Base-by-base conservation (phyloP, 768 basidiomycete species). In the Lanmaoa pseudosensibilis region DNA sequence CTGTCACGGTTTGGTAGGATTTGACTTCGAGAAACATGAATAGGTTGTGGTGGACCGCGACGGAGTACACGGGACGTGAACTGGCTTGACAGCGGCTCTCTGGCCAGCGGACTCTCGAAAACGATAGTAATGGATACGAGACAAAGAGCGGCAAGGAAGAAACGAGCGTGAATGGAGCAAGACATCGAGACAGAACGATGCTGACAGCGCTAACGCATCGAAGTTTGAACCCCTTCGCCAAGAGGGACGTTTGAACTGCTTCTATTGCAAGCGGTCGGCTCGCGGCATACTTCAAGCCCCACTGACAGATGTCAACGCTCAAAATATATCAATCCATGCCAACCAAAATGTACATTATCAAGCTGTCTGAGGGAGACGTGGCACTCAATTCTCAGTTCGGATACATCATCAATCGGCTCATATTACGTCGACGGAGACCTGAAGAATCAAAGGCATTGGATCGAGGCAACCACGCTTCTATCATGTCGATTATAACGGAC, bases 121-220 rank as follows among this genome's bases (percentile, higher is more conserved):
- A 53, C 21, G 41, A 63, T 13, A 12, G 38, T 3, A 2, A 55
- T n/a, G 2, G 25, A 63, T 21, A 59, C 16, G 50, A 63, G 39
- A 33, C 52, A 64, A 57, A 64, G 62, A 64, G 57, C 62, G 61
- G 57, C 62, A 12, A 56, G 46, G 32, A 56, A 48, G 16, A 47
- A 43, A 48, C 54, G 60, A 50, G 51, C 34, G 49, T 57, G 45
- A 13, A 32, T 25, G 6, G 47, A 45, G 46, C 46, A 39, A 38
- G 49, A 58, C 59, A 63, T 62, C 5, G 25, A 11, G 10, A 11
- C 18, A 27, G 44, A n/a, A 45, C 43, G 23, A 16, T 4, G 13
- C 21, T 16, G 41, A 43, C 21, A 43, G 23, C 23, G 10, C 43
- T 25, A 11, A 18, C 18, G 23, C 43, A 25, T 41, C 40, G 1